A percentile compares a stretch with the other conserved stretches of the same genome.
phyloP scores from a whole-genome alignment of 2,329 filamentous ascomycete genomes.

The Curvularia sp. region DNA sequence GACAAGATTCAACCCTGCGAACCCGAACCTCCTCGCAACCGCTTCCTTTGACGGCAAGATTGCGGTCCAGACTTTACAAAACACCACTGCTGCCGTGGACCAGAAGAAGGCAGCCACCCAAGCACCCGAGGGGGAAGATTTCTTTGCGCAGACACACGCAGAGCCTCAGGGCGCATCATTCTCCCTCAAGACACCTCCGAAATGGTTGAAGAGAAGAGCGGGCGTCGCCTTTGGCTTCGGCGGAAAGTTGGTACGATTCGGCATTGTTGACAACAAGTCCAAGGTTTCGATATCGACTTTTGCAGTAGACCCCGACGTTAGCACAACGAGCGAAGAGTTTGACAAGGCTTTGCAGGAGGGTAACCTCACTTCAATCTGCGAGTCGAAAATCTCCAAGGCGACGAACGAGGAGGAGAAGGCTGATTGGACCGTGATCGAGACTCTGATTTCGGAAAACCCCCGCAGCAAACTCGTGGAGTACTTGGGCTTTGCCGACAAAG shows the following conservation, averaged over 20 bases:
- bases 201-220: constrained; percentile 85
- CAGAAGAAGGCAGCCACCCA: constrained; percentile 64
- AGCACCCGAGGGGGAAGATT: constrained; percentile 87
- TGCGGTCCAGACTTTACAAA: constrained; percentile 89
- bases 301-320: constrained; percentile 83
- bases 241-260: constrained; percentile 84
- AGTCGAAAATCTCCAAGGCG: constrained; percentile 75
- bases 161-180: constrained; percentile 92
- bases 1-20: constrained; percentile 90
- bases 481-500: constrained; percentile 77
- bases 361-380: constrained; percentile 79
- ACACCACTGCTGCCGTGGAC: constrained; percentile 80
- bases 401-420: constrained; percentile 90
- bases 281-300: constrained; percentile 87
- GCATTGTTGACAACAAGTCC: constrained; percentile 72
- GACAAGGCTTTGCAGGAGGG: constrained; percentile 81
- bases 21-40: constrained; percentile 90
- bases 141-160: constrained; percentile 91
- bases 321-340: constrained; percentile 84
- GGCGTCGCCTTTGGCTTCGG: constrained; percentile 95
- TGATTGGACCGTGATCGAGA: constrained; percentile 94
- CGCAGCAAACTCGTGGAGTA: constrained; percentile 85
- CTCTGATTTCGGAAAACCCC: constrained; percentile 83
- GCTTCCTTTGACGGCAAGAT: constrained; percentile 98
- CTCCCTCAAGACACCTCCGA: constrained; percentile 82